Conservation (phyloP, 2,329 filamentous ascomycete genomes). For the Neofusicoccum sp. region DNA sequence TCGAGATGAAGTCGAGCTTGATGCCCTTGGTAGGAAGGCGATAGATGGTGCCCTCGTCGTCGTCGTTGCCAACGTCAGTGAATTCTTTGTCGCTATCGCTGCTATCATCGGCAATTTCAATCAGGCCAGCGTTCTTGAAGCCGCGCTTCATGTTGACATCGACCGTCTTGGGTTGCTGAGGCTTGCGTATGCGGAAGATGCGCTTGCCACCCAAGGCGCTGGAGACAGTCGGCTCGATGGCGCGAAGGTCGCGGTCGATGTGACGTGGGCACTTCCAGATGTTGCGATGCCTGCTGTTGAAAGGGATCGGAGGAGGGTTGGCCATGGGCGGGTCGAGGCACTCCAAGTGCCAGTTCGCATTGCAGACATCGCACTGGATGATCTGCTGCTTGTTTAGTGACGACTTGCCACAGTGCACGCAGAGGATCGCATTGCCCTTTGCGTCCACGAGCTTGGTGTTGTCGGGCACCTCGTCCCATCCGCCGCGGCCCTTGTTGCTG, state of each 20-base stretch:
- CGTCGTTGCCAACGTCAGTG: conserved; percentile 42
- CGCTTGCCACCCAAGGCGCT: conserved; percentile 27
- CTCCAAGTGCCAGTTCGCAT: conserved; percentile 84
- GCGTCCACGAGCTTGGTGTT: conserved; percentile 64
- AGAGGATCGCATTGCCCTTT: conserved; percentile 74
- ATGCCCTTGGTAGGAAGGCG: conserved; percentile 47
- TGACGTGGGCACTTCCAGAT: conserved; percentile 91
- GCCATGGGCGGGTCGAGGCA: conserved; percentile 83
- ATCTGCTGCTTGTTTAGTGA: conserved; percentile 67
- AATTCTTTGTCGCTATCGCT: conserved; percentile 43
- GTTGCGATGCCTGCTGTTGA: conserved; percentile 55
- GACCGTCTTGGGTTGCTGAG: conserved; percentile 48
- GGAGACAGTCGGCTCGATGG: conserved; percentile 40
- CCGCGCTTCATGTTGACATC: conserved; percentile 59
- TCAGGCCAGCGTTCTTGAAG: conserved; percentile 51
- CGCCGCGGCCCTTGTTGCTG: conserved; percentile 39
- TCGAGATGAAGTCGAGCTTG: conserved; percentile 61
- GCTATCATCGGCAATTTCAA: conserved; percentile 47
- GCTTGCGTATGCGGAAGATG: conserved; percentile 42
- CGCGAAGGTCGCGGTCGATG: conserved; percentile 68
- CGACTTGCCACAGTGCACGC: conserved; percentile 69
- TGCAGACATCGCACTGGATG: conserved; percentile 81
- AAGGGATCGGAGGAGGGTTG: conserved; percentile 63
- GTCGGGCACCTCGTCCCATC: conserved; percentile 40
- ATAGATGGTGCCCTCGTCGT: conserved; percentile 40